Percentiles rank a stretch among this genome's conserved stretches.
Conservation (phyloP, 495 filamentous ascomycete species). For the Thozetella sp. region DNA sequence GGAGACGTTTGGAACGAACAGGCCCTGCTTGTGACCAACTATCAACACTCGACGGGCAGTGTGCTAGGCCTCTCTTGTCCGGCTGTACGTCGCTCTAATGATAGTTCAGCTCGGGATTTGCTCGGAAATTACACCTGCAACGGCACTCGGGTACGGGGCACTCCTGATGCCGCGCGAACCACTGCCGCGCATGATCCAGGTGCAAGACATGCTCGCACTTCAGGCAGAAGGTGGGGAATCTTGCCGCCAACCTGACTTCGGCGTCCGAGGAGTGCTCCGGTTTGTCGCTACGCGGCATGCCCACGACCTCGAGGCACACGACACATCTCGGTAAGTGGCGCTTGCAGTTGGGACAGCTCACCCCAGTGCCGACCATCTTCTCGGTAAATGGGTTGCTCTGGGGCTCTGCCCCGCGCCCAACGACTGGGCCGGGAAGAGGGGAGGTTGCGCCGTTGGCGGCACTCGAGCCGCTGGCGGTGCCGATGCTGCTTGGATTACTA, state of each 20-base stretch:
- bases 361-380: constrained; percentile 50
- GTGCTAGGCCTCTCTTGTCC: too few species aligned
- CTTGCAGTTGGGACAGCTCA: constrained; percentile 82
- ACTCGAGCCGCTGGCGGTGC: not conserved
- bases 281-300: constrained; percentile 59
- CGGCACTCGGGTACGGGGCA: constrained; percentile 90
- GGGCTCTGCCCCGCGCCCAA: constrained; percentile 9
- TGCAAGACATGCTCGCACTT: constrained; percentile 90
- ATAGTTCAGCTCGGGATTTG: constrained; percentile 50
- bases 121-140: constrained; percentile 71
- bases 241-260: constrained; percentile 43
- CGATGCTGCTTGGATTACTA: constrained; percentile 1
- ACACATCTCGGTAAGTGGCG: constrained; percentile 87
- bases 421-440: constrained; percentile 8
- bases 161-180: constrained; percentile 79
- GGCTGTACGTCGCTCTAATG: too few species aligned
- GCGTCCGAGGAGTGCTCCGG: constrained; percentile 30
- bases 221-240: constrained; percentile 78
- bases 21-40: too few species aligned
- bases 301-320: constrained; percentile 84
- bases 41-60: too few species aligned
- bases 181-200: constrained; percentile 82
- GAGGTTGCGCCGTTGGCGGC: constrained; percentile 14
- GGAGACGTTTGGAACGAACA: too few species aligned
- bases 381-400: constrained; percentile 40